Evolutionary conservation across 148 eudicot genomes (phyloP).

Genomic region (Arctostaphylos glauca): DNA sequence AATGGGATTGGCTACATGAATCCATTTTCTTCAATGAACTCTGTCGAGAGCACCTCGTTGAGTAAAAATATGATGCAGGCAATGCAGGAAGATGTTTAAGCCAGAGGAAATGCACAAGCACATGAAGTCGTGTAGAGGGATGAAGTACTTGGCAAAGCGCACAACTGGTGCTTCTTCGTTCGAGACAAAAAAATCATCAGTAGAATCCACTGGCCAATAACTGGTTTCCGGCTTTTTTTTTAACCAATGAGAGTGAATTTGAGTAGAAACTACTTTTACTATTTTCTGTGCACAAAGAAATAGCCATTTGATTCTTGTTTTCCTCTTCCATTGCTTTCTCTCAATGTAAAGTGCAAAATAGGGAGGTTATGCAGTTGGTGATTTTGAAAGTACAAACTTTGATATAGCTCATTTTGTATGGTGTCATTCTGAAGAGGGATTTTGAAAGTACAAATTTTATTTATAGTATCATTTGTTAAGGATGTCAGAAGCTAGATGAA

Average conservation of each 20-base stretch:
- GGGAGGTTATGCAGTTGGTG: neutral
- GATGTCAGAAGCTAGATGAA: too few relatives aligned
- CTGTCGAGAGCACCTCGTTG: too few relatives aligned
- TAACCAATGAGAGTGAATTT: neutral
- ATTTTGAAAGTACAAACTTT: neutral
- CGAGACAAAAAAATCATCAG: neutral
- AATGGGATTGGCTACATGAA: too few relatives aligned
- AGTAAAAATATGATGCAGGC: constrained; percentile 25
- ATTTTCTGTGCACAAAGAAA: neutral
- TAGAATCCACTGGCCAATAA: neutral
- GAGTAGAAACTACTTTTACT: neutral
- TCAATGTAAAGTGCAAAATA: neutral
- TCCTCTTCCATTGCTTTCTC: neutral
- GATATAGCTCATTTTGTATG: too few relatives aligned
- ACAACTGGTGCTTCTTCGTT: neutral
- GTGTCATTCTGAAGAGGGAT: too few relatives aligned
- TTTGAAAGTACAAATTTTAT: too few relatives aligned
- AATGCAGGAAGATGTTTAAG: constrained; percentile 42
- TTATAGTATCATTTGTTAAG: too few relatives aligned
- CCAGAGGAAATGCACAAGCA: constrained; percentile 41
- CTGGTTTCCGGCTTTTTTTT: neutral
- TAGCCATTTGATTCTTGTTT: neutral
- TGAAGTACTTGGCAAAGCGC: constrained; percentile 28
- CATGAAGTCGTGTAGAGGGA: constrained; percentile 42
- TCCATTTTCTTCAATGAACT: too few relatives aligned